Evolutionary conservation across 108 stramenopile species (phyloP), one percentile per base, ranked within the genome.

Genomic region (Cyclostephanos invisitatus): DNA sequence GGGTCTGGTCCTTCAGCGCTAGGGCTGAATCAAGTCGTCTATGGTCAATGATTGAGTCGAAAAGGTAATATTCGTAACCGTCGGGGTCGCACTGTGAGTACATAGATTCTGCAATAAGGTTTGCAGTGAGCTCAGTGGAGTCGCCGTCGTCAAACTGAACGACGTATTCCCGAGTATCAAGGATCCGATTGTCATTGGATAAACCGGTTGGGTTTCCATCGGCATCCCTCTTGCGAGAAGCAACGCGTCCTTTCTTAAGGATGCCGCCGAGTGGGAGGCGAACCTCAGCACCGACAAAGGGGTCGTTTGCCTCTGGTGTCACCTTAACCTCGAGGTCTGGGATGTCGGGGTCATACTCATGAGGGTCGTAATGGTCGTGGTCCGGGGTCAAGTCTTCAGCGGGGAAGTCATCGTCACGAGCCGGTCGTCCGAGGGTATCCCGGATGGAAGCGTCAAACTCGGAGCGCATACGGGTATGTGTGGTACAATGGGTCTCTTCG

Each of bases 181-280:
- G n/a, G n/a, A n/a, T n/a, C n/a, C n/a, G n/a, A n/a, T n/a, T n/a
- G n/a, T n/a, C n/a, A n/a, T n/a, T n/a, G n/a, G n/a, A n/a, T n/a
- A n/a, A 18, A 1, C 81, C 81, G 57, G 83, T 50, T 5, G 75
- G 81, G 25, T 61, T 73, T 0, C 82, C 85, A 64, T 73, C 73
- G 20, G 55, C 37, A 28, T 77, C 50, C 1, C 77, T 54, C 53
- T 84, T 84, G 0, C 77, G 71, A 18, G 56, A 17, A 22, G 29
- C 38, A 29, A 87, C 75, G 17, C 50, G 66, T 48, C 71, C 83
- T n/a, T 36, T 50, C 14, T 27, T 17, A 20, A 58, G 14, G 0
- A 35, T 24, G 51, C 53, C 62, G 8, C 77, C 80, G 10, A 29
- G 20, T 7, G 83, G 81, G 0, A 87, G 17, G 7, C 56, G 15